A percentile compares a stretch with the other conserved stretches of the same genome.
Conservation (phyloP, 148 eudicot genomes). For the Camellia granthamiana region DNA sequence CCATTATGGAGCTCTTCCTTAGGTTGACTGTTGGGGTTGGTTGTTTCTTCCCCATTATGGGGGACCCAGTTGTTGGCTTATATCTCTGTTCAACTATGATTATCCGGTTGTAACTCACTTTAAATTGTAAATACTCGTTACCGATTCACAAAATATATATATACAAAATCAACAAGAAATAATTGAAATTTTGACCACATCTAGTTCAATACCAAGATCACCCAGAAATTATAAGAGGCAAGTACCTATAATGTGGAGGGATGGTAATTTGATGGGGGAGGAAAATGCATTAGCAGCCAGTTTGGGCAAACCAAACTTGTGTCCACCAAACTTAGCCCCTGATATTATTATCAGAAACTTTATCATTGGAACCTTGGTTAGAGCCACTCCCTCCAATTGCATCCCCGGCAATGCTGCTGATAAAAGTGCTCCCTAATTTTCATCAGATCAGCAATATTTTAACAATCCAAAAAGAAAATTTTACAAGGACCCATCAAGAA, state of each 20-base stretch:
- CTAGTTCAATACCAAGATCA: background rate
- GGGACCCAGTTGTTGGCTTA: no score
- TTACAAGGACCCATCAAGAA: background rate
- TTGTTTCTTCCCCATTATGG: no score
- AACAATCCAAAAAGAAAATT: background rate
- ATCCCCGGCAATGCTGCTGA: constrained; percentile 12
- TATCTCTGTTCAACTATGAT: no score
- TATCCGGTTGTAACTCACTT: no score
- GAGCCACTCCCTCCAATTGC: constrained; percentile 16
- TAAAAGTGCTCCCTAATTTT: constrained; percentile 4
- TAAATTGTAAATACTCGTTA: no score
- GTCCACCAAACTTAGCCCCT: constrained; percentile 10
- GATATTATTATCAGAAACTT: constrained; percentile 17
- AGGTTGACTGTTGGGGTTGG: no score
- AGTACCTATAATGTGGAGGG: constrained; percentile 14
- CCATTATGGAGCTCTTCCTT: no score
- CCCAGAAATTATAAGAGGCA: background rate
- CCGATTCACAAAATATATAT: background rate
- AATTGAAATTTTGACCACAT: no score
- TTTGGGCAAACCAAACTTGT: background rate
- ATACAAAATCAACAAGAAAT: background rate
- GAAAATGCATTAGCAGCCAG: constrained; percentile 16
- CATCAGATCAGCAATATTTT: background rate
- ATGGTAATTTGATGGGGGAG: constrained; percentile 12
- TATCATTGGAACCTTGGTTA: constrained; percentile 10